Conservation (phyloP, 1,284 basidiomycete genomes). For the Cutaneotrichosporon sp. region DNA sequence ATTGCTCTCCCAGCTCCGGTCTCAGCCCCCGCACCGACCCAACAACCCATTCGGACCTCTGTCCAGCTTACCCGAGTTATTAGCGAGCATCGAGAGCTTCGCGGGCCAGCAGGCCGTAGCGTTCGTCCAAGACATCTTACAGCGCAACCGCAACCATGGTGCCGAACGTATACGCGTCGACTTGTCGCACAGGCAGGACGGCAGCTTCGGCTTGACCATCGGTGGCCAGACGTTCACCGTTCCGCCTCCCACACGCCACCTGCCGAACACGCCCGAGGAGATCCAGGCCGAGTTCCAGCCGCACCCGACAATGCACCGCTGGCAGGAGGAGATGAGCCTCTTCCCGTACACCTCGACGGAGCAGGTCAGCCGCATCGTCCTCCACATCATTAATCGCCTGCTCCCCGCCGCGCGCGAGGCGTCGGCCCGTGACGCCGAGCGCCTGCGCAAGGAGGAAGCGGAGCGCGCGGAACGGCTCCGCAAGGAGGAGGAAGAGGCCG, state of each 20-base stretch:
- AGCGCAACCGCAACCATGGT: constrained; percentile 28
- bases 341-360: constrained; percentile 76
- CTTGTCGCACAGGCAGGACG: constrained; percentile 35
- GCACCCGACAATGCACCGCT: constrained; percentile 79
- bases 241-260: constrained; percentile 37
- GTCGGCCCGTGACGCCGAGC: constrained; percentile 51
- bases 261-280: constrained; percentile 19
- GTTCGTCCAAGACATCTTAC: constrained; percentile 72
- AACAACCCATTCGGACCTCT: constrained; percentile 56
- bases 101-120: constrained; percentile 80
- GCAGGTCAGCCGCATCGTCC: constrained; percentile 71
- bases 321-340: constrained; percentile 85
- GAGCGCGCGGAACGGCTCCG: constrained; percentile 26
- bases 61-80: constrained; percentile 61
- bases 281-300: constrained; percentile 58
- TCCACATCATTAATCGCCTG: constrained; percentile 72
- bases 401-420: constrained; percentile 70
- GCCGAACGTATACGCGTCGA: constrained; percentile 39
- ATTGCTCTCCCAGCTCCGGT: constrained; percentile 64
- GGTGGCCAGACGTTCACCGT: constrained; percentile 53
- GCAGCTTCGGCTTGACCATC: constrained; percentile 37
- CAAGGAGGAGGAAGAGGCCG: constrained; percentile 30
- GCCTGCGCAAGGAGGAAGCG: constrained; percentile 41
- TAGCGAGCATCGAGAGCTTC: constrained; percentile 78
- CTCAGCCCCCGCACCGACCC: constrained; percentile 45